Evolutionary conservation across 2,329 filamentous ascomycete species (phyloP).

Genomic region (Ophiostoma sp.): DNA sequence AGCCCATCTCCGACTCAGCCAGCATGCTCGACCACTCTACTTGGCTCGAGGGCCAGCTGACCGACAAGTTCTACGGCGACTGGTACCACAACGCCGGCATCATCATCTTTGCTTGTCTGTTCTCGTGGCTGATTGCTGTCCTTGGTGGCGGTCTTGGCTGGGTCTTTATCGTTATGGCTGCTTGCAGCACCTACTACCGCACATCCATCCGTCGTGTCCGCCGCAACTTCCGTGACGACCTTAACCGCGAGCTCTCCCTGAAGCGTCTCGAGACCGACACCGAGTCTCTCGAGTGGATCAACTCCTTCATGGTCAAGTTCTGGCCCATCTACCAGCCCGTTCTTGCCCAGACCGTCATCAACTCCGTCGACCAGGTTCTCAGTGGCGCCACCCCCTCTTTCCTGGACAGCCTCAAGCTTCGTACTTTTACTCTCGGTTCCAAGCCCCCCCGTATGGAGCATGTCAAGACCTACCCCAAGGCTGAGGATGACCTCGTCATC

Average conservation of each 20-base stretch:
- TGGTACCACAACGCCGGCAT: conserved; percentile 98
- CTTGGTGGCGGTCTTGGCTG: conserved; percentile 88
- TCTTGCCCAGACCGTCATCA: conserved; percentile 84
- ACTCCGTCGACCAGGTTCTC: conserved; percentile 90
- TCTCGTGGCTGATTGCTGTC: conserved; percentile 83
- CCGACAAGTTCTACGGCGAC: conserved; percentile 90
- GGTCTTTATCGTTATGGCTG: conserved; percentile 88
- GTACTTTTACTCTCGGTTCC: conserved; percentile 86
- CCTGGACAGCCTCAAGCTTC: conserved; percentile 87
- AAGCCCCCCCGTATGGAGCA: conserved; percentile 96
- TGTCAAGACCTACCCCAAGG: conserved; percentile 95
- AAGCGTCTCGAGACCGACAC: conserved; percentile 81
- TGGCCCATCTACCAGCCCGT: conserved; percentile 98
- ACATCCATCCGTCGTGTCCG: conserved; percentile 90
- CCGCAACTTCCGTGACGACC: conserved; percentile 91
- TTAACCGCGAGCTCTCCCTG: conserved; percentile 77
- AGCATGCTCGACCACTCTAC: conserved; percentile 83
- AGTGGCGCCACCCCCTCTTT: conserved; percentile 89
- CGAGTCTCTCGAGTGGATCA: conserved; percentile 97
- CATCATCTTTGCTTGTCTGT: conserved; percentile 85
- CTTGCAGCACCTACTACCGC: conserved; percentile 91
- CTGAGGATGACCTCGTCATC: conserved; percentile 87
- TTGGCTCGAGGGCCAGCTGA: conserved; percentile 73
- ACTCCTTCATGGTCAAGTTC: conserved; percentile 96
- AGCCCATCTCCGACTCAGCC: conserved; percentile 53